phyloP scores from a whole-genome alignment of 495 filamentous ascomycete genomes.

The Rhypophila decipiens region DNA sequence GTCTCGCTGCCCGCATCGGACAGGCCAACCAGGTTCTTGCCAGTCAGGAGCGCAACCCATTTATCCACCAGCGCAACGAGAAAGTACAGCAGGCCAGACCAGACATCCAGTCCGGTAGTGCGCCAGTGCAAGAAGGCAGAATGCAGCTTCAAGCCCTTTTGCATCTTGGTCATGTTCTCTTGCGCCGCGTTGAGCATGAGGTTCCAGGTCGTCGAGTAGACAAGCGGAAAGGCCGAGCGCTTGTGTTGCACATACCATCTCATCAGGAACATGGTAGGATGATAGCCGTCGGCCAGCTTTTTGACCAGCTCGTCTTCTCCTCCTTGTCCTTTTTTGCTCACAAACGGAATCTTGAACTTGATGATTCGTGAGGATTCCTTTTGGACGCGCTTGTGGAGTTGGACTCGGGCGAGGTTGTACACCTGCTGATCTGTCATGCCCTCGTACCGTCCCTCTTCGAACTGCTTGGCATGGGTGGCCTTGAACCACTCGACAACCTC shows the following conservation, averaged over 20 bases:
- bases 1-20: slow-evolving; percentile 30
- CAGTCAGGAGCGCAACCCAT: slow-evolving; percentile 49
- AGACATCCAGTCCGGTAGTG: slow-evolving; percentile 49
- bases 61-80: slow-evolving; percentile 54
- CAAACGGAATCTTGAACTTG: background rate
- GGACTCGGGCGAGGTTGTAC: background rate
- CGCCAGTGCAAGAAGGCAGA: slow-evolving; percentile 59
- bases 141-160: slow-evolving; percentile 55
- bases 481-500: background rate
- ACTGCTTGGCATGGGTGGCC: too few species aligned
- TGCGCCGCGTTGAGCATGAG: slow-evolving; percentile 50
- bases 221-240: slow-evolving; percentile 44
- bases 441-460: too few species aligned
- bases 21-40: slow-evolving; percentile 39
- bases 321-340: too few species aligned
- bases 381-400: background rate
- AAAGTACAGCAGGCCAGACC: slow-evolving; percentile 54
- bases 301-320: slow-evolving; percentile 41
- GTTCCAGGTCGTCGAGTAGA: slow-evolving; percentile 59
- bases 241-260: slow-evolving; percentile 53
- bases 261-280: slow-evolving; percentile 52
- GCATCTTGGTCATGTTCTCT: slow-evolving; percentile 46
- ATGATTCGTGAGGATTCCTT: background rate
- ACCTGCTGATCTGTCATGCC: background rate
- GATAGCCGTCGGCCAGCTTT: slow-evolving; percentile 46